Evolutionary conservation across 2,329 filamentous ascomycete genomes (phyloP).

Genomic region (Trichoderma guizhouense): DNA sequence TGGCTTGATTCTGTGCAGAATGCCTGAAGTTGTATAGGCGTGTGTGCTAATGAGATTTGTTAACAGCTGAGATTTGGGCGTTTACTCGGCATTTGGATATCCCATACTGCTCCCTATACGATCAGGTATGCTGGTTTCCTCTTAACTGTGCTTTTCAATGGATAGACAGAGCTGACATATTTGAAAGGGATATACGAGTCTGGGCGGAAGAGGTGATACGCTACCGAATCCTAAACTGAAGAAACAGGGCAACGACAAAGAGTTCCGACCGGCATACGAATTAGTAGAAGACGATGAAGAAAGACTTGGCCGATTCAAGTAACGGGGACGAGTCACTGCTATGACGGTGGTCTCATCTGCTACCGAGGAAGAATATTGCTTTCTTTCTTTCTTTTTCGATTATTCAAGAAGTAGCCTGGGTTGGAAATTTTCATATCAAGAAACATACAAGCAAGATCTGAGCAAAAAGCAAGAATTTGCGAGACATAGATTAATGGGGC

Average conservation of each 20-base stretch:
- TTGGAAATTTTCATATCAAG: neutral
- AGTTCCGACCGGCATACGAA: constrained; percentile 72
- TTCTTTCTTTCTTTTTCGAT: neutral
- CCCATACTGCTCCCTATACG: constrained; percentile 83
- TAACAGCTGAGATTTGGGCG: constrained; percentile 76
- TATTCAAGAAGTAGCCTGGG: neutral
- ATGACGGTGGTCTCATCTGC: neutral
- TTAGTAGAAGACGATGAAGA: constrained; percentile 73
- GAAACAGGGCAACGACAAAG: constrained; percentile 32
- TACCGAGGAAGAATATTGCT: neutral
- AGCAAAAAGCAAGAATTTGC: neutral
- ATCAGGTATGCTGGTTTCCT: constrained; percentile 43
- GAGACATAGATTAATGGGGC: neutral
- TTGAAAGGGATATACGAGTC: constrained; percentile 72
- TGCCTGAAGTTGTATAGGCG: neutral
- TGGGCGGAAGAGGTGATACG: constrained; percentile 89
- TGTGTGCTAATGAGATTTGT: neutral
- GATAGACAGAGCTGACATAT: neutral
- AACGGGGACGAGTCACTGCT: neutral
- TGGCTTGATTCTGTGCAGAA: neutral
- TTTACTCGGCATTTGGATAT: constrained; percentile 78
- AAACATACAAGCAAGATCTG: neutral
- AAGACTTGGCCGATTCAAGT: constrained; percentile 65
- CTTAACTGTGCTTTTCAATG: neutral
- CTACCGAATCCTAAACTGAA: constrained; percentile 78